These are phyloP conservation scores for Brassica incana DNA, from an alignment of 345 rosid genomes.

Conservation along the genomic window DNA sequence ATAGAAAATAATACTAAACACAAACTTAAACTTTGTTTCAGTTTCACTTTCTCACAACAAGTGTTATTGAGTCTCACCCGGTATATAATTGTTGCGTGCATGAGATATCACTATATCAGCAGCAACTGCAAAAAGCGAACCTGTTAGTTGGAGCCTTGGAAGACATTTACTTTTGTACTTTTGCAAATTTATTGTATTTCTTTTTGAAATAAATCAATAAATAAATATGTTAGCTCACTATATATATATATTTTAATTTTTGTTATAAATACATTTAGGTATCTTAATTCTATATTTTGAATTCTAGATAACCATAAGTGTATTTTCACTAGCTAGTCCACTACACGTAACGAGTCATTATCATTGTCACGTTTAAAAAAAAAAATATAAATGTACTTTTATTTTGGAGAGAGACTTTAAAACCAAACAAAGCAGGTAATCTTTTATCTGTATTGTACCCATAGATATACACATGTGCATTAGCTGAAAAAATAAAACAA, in stretches of 20 bases:
- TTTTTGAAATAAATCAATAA: neutral
- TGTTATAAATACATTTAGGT: neutral
- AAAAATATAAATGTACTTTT: neutral
- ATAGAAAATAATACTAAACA: neutral
- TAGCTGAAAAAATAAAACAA: constrained; percentile 3
- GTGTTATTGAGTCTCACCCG: constrained; percentile 31
- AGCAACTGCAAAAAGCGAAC: constrained; percentile 41
- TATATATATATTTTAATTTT: neutral
- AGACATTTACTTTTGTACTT: constrained; percentile 40
- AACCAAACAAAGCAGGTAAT: constrained; percentile 30
- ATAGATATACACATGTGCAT: constrained; percentile 28
- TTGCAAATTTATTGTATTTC: constrained; percentile 30
- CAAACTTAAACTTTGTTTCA: neutral
- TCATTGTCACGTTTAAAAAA: neutral
- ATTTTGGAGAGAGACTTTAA: constrained; percentile 25
- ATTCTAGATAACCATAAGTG: neutral
- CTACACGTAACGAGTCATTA: neutral
- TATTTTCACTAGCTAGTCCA: neutral
- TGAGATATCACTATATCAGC: constrained; percentile 27
- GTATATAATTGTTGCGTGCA: constrained; percentile 46
- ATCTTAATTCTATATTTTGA: neutral
- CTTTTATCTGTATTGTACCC: constrained; percentile 29
- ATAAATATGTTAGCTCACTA: neutral
- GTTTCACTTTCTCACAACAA: neutral
- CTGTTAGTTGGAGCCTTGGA: constrained; percentile 30